Conservation (phyloP, 345 rosid genomes). For the Diplotaxis tenuifolia region DNA sequence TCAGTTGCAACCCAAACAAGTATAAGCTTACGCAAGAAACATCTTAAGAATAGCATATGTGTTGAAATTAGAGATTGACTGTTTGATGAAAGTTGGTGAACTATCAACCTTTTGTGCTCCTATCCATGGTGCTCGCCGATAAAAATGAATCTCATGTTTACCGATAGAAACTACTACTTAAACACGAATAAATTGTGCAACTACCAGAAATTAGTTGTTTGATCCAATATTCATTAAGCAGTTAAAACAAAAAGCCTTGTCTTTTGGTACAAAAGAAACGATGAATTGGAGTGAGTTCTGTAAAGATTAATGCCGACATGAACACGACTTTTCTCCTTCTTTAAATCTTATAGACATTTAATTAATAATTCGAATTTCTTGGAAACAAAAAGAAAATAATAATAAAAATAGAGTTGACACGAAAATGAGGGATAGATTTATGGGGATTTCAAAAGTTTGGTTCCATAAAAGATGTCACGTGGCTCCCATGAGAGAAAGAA, state of each 20-base stretch:
- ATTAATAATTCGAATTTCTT: not conserved
- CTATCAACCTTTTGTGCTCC: not conserved
- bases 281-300: not conserved
- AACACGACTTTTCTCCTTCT: constrained; percentile 4
- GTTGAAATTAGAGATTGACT: not conserved
- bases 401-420: constrained; percentile 25
- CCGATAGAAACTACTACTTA: not conserved
- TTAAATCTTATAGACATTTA: not conserved
- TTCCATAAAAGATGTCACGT: constrained; percentile 32
- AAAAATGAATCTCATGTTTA: not conserved
- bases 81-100: too few species aligned
- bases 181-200: not conserved
- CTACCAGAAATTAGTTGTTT: not conserved
- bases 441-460: constrained; percentile 5
- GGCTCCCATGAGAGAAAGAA: constrained; percentile 29
- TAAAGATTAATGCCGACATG: constrained; percentile 21
- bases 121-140: not conserved
- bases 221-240: not conserved
- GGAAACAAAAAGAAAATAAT: not conserved
- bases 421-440: not conserved
- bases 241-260: not conserved
- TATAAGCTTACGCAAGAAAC: too few species aligned
- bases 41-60: not conserved
- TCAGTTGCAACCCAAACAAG: not conserved
- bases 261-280: not conserved